Base-by-base conservation (phyloP, 495 filamentous ascomycete genomes). In the Neurospora sp. region DNA sequence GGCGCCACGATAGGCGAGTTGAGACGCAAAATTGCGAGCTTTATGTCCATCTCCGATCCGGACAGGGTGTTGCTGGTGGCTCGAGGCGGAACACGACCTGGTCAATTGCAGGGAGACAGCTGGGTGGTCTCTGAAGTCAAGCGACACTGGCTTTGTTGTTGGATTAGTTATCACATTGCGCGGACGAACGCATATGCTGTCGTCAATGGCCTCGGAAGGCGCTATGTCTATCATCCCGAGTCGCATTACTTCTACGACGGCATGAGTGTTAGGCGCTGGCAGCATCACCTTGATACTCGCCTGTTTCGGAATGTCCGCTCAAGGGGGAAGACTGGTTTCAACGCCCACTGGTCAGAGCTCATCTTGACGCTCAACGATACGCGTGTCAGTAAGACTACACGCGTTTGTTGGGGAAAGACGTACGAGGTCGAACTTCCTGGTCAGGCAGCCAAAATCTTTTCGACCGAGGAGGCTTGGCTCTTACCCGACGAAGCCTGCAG, bases 391-490 rank as follows among this genome's bases (percentile, higher is more conserved):
- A 76, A 73, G 9, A 23, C 42, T 40, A 76, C 38, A 23, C 74
- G 70, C 14, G 74, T 82, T 3, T 66, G 54, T 2, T 78, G 79
- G 71, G 83, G 82, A 5, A 74, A 69, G 5, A 76, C 74, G 3
- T 77, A 83, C 46, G 76, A 78, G 37, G 82, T 84, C 70, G 78
- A 81, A 35, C 72, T 84, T 16, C 75, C 77, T 8, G 70, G 70
- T 3, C 76, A 76, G 16, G 75, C 76, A 6, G 82, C 80, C 66
- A 78, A 80, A 41, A 72, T 42, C 5, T 84, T 82, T 60, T 39
- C 77, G 31, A 46, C 74, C 37, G 80, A 78, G 18, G 83, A 85
- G 69, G 74, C 76, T 4, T 82, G 80, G 83, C 79, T 85, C 1
- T 49, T 84, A 38, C 76, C 75, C 16, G 75, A 77, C 7, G 78